A percentile compares a stretch with the other conserved stretches of the same genome.
Conservation (phyloP, 2,329 filamentous ascomycete species). For the Penicillium sp. region DNA sequence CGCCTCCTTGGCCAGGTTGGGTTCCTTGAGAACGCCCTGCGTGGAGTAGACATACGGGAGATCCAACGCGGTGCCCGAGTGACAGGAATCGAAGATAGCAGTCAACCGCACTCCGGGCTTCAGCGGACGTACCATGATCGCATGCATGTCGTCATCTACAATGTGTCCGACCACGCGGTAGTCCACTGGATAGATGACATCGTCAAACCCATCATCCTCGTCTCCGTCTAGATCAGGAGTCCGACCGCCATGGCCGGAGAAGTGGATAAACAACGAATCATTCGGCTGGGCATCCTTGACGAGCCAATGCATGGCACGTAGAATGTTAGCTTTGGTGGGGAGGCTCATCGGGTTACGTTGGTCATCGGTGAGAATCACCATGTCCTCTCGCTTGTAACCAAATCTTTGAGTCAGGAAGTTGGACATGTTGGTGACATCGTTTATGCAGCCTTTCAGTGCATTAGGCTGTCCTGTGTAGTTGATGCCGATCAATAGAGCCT, state of each 20-base stretch:
- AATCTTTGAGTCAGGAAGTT: slow-evolving; percentile 80
- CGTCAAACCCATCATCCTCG: slow-evolving; percentile 72
- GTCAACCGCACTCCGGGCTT: slow-evolving; percentile 78
- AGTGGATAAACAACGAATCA: slow-evolving; percentile 95
- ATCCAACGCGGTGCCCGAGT: slow-evolving; percentile 65
- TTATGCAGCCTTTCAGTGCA: slow-evolving; percentile 88
- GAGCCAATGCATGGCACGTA: slow-evolving; percentile 98
- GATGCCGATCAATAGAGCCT: slow-evolving; percentile 88
- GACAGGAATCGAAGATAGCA: slow-evolving; percentile 67
- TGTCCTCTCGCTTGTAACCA: slow-evolving; percentile 90
- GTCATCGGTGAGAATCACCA: slow-evolving; percentile 95
- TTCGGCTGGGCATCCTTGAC: slow-evolving; percentile 90
- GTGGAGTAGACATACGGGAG: slow-evolving; percentile 68
- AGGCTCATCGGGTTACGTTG: slow-evolving; percentile 97
- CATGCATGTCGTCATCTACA: slow-evolving; percentile 75
- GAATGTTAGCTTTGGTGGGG: slow-evolving; percentile 89
- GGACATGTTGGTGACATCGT: slow-evolving; percentile 97
- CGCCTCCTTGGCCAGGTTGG: slow-evolving; percentile 66
- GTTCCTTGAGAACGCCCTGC: slow-evolving; percentile 65
- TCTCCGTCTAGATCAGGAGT: slow-evolving; percentile 71
- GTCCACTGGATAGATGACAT: slow-evolving; percentile 77
- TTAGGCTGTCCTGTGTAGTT: slow-evolving; percentile 93
- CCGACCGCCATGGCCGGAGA: slow-evolving; percentile 80
- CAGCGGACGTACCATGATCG: slow-evolving; percentile 74
- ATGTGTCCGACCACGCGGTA: slow-evolving; percentile 68